Conservation (phyloP, 1,284 basidiomycete genomes). For the Melampsora occidentalis region DNA sequence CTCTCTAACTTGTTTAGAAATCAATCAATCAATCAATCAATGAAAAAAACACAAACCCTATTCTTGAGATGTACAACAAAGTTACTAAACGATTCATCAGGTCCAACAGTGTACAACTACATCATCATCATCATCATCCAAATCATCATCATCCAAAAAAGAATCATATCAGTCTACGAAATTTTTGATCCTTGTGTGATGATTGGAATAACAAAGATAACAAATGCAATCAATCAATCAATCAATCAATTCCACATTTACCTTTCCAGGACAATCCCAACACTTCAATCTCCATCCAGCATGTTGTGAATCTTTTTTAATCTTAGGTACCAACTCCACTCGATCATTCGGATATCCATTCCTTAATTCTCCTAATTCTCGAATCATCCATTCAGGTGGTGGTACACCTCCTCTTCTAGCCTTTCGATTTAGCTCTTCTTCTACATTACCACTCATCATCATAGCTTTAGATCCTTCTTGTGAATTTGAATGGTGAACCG, state of each 20-base stretch:
- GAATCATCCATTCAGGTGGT: conserved; percentile 36
- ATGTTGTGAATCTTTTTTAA: conserved; percentile 56
- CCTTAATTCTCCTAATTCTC: conserved; percentile 4
- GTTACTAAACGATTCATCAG: conserved; percentile 80
- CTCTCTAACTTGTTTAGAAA: neutral
- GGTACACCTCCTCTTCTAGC: conserved; percentile 11
- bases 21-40: too few species aligned
- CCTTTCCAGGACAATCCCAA: conserved; percentile 89
- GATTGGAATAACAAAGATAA: too few species aligned
- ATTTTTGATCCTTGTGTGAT: too few species aligned
- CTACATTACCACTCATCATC: too few species aligned
- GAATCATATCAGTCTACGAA: neutral
- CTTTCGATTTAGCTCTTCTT: neutral
- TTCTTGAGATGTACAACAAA: conserved; percentile 90
- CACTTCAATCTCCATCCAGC: conserved; percentile 81
- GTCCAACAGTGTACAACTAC: conserved; percentile 87
- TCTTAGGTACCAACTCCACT: conserved; percentile 37
- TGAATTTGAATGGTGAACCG: too few species aligned
- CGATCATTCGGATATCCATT: conserved; percentile 25
- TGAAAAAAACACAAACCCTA: conserved; percentile 51
- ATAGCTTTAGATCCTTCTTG: too few species aligned
- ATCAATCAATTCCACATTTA: too few species aligned
- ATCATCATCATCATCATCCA: conserved; percentile 45
- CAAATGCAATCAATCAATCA: too few species aligned
- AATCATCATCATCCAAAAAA: conserved; percentile 6